phyloP scores from a whole-genome alignment of 2,329 filamentous ascomycete species.

The Chalara sp. region DNA sequence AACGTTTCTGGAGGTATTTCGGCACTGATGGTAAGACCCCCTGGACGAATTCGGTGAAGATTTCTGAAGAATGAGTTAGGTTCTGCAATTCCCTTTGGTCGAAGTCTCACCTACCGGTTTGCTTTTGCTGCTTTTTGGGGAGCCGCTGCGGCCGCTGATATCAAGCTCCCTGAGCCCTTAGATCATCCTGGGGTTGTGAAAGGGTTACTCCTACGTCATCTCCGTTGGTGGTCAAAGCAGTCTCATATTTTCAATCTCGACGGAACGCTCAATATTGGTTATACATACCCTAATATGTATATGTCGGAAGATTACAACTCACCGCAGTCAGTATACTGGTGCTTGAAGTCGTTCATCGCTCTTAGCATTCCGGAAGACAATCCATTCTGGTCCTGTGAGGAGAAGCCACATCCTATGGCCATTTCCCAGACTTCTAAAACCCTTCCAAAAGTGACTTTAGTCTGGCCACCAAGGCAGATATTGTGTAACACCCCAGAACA shows the following conservation, averaged over 20 bases:
- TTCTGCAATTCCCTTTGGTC: conserved; percentile 43
- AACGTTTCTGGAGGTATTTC: conserved; percentile 41
- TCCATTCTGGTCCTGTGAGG: conserved; percentile 38
- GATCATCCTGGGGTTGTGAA: conserved; percentile 32
- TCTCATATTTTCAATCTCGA: conserved; percentile 40
- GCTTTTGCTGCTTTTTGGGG: conserved; percentile 43
- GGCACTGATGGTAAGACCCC: conserved; percentile 32
- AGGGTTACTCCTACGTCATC: conserved; percentile 41
- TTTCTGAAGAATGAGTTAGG: conserved; percentile 26
- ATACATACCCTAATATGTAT: conserved; percentile 39
- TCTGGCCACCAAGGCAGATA: conserved; percentile 34
- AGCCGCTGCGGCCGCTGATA: conserved; percentile 35
- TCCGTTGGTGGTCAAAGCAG: conserved; percentile 41
- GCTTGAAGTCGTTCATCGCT: conserved; percentile 41
- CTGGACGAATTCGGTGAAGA: neutral
- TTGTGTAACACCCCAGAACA: conserved; percentile 33
- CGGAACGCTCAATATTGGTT: conserved; percentile 43
- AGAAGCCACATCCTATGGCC: conserved; percentile 28
- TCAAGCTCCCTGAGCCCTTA: conserved; percentile 33
- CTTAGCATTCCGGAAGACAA: conserved; percentile 30
- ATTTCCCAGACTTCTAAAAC: neutral
- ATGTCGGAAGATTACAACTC: conserved; percentile 52
- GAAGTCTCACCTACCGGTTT: conserved; percentile 44
- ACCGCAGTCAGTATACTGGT: conserved; percentile 49
- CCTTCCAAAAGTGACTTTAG: neutral